Evolutionary conservation across 768 basidiomycete genomes (phyloP).

Genomic region (Rhizopogon sp.): DNA sequence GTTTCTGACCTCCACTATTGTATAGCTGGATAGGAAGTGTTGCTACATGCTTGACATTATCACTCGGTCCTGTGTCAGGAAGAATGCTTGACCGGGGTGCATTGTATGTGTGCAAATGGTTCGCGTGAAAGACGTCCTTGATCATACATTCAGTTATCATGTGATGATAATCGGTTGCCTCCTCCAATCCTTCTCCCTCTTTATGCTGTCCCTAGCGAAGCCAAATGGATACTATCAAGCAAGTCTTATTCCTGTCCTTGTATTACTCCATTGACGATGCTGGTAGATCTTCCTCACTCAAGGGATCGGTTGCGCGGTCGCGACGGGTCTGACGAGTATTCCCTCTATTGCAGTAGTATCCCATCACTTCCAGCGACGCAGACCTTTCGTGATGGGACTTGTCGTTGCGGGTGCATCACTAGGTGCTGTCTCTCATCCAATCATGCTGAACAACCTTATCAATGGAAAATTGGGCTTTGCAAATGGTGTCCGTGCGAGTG

Average conservation of each 20-base stretch:
- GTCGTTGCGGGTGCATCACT: slow-evolving; percentile 34
- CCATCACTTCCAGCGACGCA: slow-evolving; percentile 38
- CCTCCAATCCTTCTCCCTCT: slow-evolving; percentile 37
- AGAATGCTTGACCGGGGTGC: slow-evolving; percentile 48
- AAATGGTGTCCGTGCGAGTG: slow-evolving; percentile 40
- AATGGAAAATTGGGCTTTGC: slow-evolving; percentile 28
- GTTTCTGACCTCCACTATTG: neutral
- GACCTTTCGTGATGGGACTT: slow-evolving; percentile 40
- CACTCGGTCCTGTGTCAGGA: slow-evolving; percentile 42
- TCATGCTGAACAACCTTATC: slow-evolving; percentile 23
- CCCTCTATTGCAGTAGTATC: slow-evolving; percentile 38
- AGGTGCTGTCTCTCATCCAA: slow-evolving; percentile 18
- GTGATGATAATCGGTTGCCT: slow-evolving; percentile 40
- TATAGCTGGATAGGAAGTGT: slow-evolving; percentile 44
- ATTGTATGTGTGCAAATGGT: slow-evolving; percentile 29
- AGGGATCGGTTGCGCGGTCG: slow-evolving; percentile 28
- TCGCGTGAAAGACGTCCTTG: neutral
- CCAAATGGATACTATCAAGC: slow-evolving; percentile 34
- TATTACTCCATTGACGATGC: neutral
- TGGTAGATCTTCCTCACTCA: slow-evolving; percentile 41
- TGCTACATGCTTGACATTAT: slow-evolving; percentile 39
- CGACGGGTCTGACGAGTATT: slow-evolving; percentile 39
- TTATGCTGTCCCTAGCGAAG: slow-evolving; percentile 40
- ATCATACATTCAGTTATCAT: slow-evolving; percentile 27
- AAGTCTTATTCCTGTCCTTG: neutral